Percentiles rank a stretch among this genome's conserved stretches.
These are phyloP conservation scores for Conringia planisiliqua DNA, from an alignment of 345 rosid genomes.

Conservation along the genomic window DNA sequence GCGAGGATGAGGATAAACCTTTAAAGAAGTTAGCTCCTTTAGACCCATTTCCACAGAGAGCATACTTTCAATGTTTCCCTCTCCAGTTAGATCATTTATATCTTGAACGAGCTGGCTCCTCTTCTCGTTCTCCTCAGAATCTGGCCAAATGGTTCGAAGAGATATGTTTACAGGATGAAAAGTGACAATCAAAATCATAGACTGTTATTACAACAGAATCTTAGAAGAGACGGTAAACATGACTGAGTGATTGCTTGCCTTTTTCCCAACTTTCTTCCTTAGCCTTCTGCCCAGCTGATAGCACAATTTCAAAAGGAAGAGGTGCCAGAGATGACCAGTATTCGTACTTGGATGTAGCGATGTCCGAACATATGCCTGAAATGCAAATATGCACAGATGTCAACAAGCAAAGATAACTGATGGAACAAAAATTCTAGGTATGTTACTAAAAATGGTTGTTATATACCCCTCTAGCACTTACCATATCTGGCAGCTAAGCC, in stretches of 20 bases:
- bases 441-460: background rate
- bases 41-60: slow-evolving; percentile 99
- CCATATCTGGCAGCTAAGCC: slow-evolving; percentile 93
- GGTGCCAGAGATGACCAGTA: slow-evolving; percentile 99
- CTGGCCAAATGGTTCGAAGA: slow-evolving; percentile 35
- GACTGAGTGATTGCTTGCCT: slow-evolving; percentile 47
- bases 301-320: slow-evolving; percentile 92
- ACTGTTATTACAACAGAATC: background rate
- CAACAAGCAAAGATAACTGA: background rate
- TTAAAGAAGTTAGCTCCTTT: slow-evolving; percentile 82
- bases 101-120: slow-evolving; percentile 65
- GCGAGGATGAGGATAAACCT: slow-evolving; percentile 44
- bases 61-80: slow-evolving; percentile 97
- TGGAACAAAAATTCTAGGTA: background rate
- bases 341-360: slow-evolving; percentile 81
- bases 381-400: slow-evolving; percentile 26
- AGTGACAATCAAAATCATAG: background rate
- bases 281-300: slow-evolving; percentile 98
- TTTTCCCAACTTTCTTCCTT: slow-evolving; percentile 74
- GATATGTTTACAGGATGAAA: slow-evolving; percentile 3
- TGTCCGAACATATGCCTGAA: slow-evolving; percentile 89
- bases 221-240: slow-evolving; percentile 9
- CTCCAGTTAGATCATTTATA: slow-evolving; percentile 87
- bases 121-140: slow-evolving; percentile 61
- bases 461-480: slow-evolving; percentile 28